phyloP scores from a whole-genome alignment of 305 asterid species.

The Solanum hybrid region DNA sequence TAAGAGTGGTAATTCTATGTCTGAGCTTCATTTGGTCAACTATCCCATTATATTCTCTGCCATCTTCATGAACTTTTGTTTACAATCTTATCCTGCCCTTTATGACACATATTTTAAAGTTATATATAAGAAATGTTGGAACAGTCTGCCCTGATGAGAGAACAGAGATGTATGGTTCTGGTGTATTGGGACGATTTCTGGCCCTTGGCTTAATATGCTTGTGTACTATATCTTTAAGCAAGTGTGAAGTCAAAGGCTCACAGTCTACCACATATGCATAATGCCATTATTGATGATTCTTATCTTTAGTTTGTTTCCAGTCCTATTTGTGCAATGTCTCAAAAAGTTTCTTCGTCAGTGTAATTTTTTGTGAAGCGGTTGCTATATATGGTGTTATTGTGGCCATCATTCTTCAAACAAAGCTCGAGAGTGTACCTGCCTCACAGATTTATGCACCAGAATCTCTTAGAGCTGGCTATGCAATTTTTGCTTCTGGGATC shows the following conservation, averaged over 20 bases:
- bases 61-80: background rate
- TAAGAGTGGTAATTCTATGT: background rate
- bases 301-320: background rate
- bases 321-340: background rate
- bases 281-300: background rate
- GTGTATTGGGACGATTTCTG: background rate
- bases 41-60: background rate
- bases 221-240: background rate
- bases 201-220: background rate
- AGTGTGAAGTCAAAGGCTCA: background rate
- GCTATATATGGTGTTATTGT: constrained; percentile 98
- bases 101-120: background rate
- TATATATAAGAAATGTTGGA: background rate
- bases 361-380: constrained; percentile 96
- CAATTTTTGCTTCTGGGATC: constrained; percentile 94
- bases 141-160: background rate
- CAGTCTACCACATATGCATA: background rate
- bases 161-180: background rate
- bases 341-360: constrained; percentile 35
- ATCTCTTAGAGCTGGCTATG: constrained; percentile 94
- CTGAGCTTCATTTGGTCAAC: background rate
- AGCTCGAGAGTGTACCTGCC: constrained; percentile 81
- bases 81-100: background rate
- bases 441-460: constrained; percentile 70
- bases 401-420: constrained; percentile 97